phyloP scores from a whole-genome alignment of 805 yeast species.

The Candida pseudoglaebosa region DNA sequence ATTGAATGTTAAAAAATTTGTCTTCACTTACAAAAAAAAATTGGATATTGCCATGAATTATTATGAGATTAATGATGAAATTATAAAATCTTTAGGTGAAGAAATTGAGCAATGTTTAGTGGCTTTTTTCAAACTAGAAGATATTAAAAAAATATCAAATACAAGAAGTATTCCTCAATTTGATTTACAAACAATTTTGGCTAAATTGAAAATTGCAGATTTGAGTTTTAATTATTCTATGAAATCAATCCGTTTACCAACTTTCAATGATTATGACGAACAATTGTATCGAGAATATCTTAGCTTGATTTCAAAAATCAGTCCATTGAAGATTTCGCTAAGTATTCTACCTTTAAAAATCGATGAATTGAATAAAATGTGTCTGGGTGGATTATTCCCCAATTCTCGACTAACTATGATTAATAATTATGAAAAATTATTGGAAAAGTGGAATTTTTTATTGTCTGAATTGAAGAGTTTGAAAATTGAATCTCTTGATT shows the following conservation, averaged over 20 bases:
- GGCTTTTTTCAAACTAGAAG: slow-evolving; percentile 13
- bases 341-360: slow-evolving; percentile 49
- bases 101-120: slow-evolving; percentile 25
- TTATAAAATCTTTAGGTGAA: slow-evolving; percentile 18
- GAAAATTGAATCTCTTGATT: slow-evolving; percentile 45
- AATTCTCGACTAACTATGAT: slow-evolving; percentile 27
- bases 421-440: slow-evolving; percentile 35
- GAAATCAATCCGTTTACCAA: slow-evolving; percentile 24
- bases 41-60: slow-evolving; percentile 25
- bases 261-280: slow-evolving; percentile 26
- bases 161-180: slow-evolving; percentile 13
- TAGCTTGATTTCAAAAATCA: slow-evolving; percentile 36
- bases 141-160: slow-evolving; percentile 17
- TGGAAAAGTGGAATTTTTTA: slow-evolving; percentile 39
- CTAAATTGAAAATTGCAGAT: slow-evolving; percentile 22
- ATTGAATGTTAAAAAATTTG: slow-evolving; percentile 21
- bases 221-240: slow-evolving; percentile 11
- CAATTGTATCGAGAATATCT: slow-evolving; percentile 39
- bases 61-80: slow-evolving; percentile 23
- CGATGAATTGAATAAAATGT: slow-evolving; percentile 35
- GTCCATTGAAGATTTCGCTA: slow-evolving; percentile 51
- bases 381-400: slow-evolving; percentile 18
- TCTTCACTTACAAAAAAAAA: slow-evolving; percentile 18
- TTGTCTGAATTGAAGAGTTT: slow-evolving; percentile 37
- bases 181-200: slow-evolving; percentile 16